phyloP scores from a whole-genome alignment of 2,329 filamentous ascomycete species.

The Verticillium klebahnii region DNA sequence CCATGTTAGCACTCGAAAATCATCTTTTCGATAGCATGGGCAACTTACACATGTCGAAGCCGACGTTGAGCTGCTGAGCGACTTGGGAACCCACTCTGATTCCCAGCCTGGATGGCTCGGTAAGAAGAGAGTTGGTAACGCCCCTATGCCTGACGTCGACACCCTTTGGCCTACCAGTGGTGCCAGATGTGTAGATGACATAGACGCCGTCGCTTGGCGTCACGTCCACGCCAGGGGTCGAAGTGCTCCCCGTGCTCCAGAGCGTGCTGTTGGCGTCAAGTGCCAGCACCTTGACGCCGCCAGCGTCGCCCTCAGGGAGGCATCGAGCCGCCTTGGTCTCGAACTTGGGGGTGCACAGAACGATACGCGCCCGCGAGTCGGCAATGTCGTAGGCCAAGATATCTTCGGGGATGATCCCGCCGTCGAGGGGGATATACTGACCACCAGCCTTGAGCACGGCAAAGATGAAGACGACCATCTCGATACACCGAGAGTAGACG shows the following conservation, averaged over 20 bases:
- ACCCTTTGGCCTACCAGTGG: constrained; percentile 54
- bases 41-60: constrained; percentile 56
- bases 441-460: constrained; percentile 52
- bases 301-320: constrained; percentile 3
- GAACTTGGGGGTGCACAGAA: constrained; percentile 37
- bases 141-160: constrained; percentile 49
- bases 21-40: not conserved
- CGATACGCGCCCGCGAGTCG: constrained; percentile 37
- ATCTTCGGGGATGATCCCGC: constrained; percentile 43
- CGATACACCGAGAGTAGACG: constrained; percentile 48
- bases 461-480: constrained; percentile 54
- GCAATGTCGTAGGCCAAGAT: constrained; percentile 43
- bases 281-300: constrained; percentile 7
- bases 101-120: constrained; percentile 30
- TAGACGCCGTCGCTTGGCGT: constrained; percentile 35
- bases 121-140: constrained; percentile 10
- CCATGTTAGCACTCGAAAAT: not conserved
- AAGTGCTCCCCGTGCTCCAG: constrained; percentile 11
- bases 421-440: constrained; percentile 57
- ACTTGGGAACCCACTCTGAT: constrained; percentile 46
- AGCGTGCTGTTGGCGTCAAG: constrained; percentile 9
- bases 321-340: constrained; percentile 9
- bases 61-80: constrained; percentile 51
- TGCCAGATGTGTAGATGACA: constrained; percentile 53
- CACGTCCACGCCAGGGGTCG: constrained; percentile 18